These are phyloP conservation scores for Hymenoscyphus repandus DNA, from an alignment of 2,329 filamentous ascomycete species.

Conservation along the genomic window DNA sequence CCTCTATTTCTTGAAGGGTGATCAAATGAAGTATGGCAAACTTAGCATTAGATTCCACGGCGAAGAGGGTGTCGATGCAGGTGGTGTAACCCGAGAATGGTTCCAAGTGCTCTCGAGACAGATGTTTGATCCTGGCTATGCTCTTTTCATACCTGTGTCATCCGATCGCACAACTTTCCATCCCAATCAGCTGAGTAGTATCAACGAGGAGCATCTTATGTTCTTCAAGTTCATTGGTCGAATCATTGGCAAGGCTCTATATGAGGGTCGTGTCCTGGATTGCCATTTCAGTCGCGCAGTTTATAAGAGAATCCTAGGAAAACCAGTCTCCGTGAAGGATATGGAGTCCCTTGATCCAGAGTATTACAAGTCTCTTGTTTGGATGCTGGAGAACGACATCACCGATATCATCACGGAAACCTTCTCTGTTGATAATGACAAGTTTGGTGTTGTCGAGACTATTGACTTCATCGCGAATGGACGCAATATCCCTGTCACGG, in stretches of 20 bases:
- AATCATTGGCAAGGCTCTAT: slow-evolving; percentile 96
- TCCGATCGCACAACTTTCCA: slow-evolving; percentile 98
- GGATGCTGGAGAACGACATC: slow-evolving; percentile 99
- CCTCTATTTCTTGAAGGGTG: slow-evolving; percentile 93
- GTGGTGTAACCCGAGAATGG: slow-evolving; percentile 97
- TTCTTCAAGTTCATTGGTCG: slow-evolving; percentile 99
- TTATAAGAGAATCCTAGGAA: slow-evolving; percentile 95
- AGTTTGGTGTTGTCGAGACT: slow-evolving; percentile 82
- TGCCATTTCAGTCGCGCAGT: slow-evolving; percentile 99
- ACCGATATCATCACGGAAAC: slow-evolving; percentile 96
- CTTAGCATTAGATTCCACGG: slow-evolving; percentile 96
- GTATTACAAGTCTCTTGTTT: slow-evolving; percentile 97
- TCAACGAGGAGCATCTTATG: slow-evolving; percentile 92
- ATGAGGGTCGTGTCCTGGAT: slow-evolving; percentile 91
- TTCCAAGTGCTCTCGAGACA: slow-evolving; percentile 95
- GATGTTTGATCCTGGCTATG: slow-evolving; percentile 99
- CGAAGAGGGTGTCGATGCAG: slow-evolving; percentile 96
- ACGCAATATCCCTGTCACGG: slow-evolving; percentile 86
- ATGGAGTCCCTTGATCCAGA: slow-evolving; percentile 98
- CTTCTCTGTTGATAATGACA: slow-evolving; percentile 89
- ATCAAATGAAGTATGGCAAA: slow-evolving; percentile 99
- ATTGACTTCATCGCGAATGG: slow-evolving; percentile 85
- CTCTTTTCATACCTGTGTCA: slow-evolving; percentile 91
- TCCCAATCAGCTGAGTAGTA: slow-evolving; percentile 85
- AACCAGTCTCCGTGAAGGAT: slow-evolving; percentile 93